A percentile compares a stretch with the other conserved stretches of the same genome.
phyloP scores from a whole-genome alignment of 106 monocot species.

The Phalaenopsis equestris region DNA sequence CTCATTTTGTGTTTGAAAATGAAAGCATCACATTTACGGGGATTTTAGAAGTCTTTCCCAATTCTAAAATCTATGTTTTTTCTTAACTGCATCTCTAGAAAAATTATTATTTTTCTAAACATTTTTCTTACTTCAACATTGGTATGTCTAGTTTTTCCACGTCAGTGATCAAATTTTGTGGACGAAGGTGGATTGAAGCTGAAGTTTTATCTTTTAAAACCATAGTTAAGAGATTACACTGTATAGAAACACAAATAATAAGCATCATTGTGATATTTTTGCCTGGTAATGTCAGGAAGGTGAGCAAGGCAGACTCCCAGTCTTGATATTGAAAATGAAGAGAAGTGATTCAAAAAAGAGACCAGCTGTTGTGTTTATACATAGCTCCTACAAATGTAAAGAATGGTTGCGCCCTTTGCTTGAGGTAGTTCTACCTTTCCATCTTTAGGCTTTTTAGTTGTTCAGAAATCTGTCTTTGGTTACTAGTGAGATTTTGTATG shows the following conservation, averaged over 20 bases:
- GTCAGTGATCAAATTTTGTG: neutral
- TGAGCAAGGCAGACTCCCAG: constrained; percentile 83
- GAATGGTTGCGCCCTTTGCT: constrained; percentile 94
- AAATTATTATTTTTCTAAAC: neutral
- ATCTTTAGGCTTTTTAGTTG: neutral
- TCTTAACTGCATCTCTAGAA: neutral
- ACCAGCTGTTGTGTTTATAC: constrained; percentile 82
- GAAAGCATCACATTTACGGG: no score
- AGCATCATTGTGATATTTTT: constrained; percentile 1
- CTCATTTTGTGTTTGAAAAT: neutral
- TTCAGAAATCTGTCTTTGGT: neutral
- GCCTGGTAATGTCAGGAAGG: constrained; percentile 35
- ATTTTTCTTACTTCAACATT: neutral
- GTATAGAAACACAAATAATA: neutral
- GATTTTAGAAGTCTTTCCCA: neutral
- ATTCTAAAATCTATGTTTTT: neutral
- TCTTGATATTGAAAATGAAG: constrained; percentile 70
- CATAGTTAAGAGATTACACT: neutral
- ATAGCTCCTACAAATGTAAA: constrained; percentile 89
- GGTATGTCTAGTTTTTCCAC: neutral
- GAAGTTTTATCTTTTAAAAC: neutral
- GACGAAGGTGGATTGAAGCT: neutral
- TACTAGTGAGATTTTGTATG: constrained; percentile 2
- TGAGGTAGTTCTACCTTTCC: constrained; percentile 43
- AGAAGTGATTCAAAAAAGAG: constrained; percentile 27